A percentile compares a stretch with the other conserved stretches of the same genome.
phyloP scores from a whole-genome alignment of 2,329 filamentous ascomycete species.

The Emergomyces pasteurianus region DNA sequence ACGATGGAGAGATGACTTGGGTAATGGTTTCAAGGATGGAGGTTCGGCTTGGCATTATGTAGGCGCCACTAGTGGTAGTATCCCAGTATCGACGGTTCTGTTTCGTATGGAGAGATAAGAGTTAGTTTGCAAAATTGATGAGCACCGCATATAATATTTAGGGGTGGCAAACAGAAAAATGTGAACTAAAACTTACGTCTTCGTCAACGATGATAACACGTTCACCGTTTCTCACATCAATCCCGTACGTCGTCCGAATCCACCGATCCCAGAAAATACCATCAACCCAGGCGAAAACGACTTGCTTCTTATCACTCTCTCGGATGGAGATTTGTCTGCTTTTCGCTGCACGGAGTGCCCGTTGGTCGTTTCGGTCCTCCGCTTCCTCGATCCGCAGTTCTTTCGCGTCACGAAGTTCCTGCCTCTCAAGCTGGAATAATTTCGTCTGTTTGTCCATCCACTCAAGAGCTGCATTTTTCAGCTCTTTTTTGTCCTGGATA shows the following conservation, averaged over 20 bases:
- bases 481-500: conserved; percentile 64
- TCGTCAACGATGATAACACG: conserved; percentile 94
- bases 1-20: conserved; percentile 38
- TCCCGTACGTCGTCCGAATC: conserved; percentile 88
- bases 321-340: conserved; percentile 85
- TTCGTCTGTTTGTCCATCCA: conserved; percentile 97
- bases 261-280: conserved; percentile 95
- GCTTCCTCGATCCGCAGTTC: conserved; percentile 93
- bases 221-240: conserved; percentile 75
- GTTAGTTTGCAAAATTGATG: conserved; percentile 11
- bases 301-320: conserved; percentile 72
- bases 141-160: background rate
- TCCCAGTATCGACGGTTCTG: conserved; percentile 95
- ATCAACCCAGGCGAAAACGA: conserved; percentile 94
- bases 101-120: conserved; percentile 11
- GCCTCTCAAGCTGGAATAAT: conserved; percentile 80
- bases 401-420: conserved; percentile 88
- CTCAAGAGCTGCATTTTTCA: conserved; percentile 90
- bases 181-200: conserved; percentile 54
- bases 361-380: conserved; percentile 81
- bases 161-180: background rate
- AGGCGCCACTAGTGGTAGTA: conserved; percentile 72
- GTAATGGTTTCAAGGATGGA: conserved; percentile 74
- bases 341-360: conserved; percentile 77
- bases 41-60: conserved; percentile 78